These are phyloP conservation scores for Paramecium octaurelia DNA, from an alignment of 73 alveolate genomes.

Conservation along the genomic window DNA sequence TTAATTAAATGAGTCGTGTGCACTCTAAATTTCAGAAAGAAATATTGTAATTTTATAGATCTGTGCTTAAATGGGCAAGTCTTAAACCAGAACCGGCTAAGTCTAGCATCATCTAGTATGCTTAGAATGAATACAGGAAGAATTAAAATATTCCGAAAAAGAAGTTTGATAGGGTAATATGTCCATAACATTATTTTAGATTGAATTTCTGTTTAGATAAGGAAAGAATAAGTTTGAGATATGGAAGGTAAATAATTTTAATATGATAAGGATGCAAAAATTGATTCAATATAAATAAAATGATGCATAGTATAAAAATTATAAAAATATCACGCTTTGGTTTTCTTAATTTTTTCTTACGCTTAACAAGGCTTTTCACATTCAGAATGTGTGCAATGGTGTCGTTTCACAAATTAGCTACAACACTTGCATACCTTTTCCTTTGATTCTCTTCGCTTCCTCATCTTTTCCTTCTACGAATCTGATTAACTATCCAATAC, in stretches of 20 bases:
- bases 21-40: background rate
- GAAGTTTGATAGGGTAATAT: background rate
- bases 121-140: background rate
- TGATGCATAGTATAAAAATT: background rate
- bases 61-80: background rate
- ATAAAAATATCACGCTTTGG: background rate
- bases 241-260: background rate
- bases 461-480: background rate
- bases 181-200: background rate
- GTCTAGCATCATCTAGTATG: background rate
- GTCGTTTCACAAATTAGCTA: background rate
- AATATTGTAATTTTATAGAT: background rate
- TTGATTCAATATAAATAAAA: background rate
- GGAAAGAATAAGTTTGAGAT: background rate
- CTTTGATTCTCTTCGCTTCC: constrained; percentile 28
- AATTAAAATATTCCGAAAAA: background rate
- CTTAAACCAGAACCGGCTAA: background rate
- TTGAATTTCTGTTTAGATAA: background rate
- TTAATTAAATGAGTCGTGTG: background rate
- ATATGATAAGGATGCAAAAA: background rate
- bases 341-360: constrained; percentile 3
- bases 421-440: constrained; percentile 44
- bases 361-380: constrained; percentile 11
- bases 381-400: background rate
- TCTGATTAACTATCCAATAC: background rate